Evolutionary conservation across 2,329 filamentous ascomycete genomes (phyloP).

Genomic region (Aspergillus novofumigatus): DNA sequence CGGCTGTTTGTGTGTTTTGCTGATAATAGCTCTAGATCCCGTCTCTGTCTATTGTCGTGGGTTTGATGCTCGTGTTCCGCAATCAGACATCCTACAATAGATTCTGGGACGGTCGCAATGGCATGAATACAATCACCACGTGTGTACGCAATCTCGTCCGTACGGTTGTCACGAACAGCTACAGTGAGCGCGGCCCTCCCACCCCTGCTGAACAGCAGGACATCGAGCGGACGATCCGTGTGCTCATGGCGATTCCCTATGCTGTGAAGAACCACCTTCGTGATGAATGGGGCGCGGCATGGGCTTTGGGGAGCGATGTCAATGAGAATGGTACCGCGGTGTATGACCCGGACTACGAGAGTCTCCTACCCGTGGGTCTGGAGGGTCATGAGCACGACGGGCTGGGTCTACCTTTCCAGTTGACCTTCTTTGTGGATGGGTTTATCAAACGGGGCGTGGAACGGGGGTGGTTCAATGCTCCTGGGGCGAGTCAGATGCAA

Average conservation of each 20-base stretch:
- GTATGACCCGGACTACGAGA: constrained; percentile 47
- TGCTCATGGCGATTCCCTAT: constrained; percentile 59
- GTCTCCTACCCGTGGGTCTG: constrained; percentile 48
- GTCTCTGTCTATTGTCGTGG: constrained; percentile 61
- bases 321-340: constrained; percentile 26
- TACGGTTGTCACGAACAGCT: constrained; percentile 50
- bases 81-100: constrained; percentile 62
- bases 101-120: constrained; percentile 59
- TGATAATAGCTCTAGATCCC: constrained; percentile 44
- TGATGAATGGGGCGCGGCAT: constrained; percentile 56
- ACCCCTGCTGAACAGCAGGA: constrained; percentile 48
- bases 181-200: constrained; percentile 30
- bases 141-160: constrained; percentile 57
- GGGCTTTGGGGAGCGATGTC: constrained; percentile 29
- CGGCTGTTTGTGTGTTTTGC: background rate
- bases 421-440: constrained; percentile 56
- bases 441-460: constrained; percentile 56
- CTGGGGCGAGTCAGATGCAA: constrained; percentile 55
- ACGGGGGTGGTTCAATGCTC: constrained; percentile 57
- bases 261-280: constrained; percentile 62
- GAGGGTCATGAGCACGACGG: constrained; percentile 56
- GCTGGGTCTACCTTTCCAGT: constrained; percentile 56
- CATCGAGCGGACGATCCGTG: constrained; percentile 55
- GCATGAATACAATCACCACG: constrained; percentile 55
- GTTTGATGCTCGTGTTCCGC: constrained; percentile 64